Evolutionary conservation across 805 yeast genomes (phyloP).

Genomic region (Sugiyamaella boreocaroliniensis): DNA sequence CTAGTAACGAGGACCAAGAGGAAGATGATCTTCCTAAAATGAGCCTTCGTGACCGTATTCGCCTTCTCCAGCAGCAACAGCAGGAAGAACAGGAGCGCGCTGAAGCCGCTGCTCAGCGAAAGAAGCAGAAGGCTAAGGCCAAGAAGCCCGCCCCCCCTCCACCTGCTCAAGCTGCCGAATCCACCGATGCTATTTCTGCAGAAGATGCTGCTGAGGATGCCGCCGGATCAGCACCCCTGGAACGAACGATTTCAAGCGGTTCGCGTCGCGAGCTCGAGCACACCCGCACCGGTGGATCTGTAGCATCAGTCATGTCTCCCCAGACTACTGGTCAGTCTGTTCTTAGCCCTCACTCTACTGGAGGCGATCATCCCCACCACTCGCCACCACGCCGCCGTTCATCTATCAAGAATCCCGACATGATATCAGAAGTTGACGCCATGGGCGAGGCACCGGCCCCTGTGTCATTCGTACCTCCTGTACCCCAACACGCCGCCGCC

Average conservation of each 20-base stretch:
- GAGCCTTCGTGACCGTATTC: constrained; percentile 82
- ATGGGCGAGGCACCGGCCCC: too few relatives aligned
- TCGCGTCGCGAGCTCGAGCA: constrained; percentile 6
- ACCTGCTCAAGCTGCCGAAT: constrained; percentile 1
- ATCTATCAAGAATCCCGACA: neutral
- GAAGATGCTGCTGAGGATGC: neutral
- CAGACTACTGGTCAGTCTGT: neutral
- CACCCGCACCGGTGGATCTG: constrained; percentile 10
- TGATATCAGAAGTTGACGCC: neutral
- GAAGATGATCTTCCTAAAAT: constrained; percentile 64
- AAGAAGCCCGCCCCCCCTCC: constrained; percentile 19
- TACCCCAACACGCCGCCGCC: neutral
- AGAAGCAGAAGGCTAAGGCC: constrained; percentile 27
- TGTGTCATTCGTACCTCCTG: neutral
- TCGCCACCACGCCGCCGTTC: neutral
- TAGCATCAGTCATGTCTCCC: constrained; percentile 5
- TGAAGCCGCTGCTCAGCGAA: constrained; percentile 52
- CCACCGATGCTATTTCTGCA: neutral
- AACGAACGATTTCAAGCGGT: constrained; percentile 3
- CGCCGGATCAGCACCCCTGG: constrained; percentile 1
- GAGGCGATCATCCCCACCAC: neutral
- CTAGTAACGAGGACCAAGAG: constrained; percentile 12
- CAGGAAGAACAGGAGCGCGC: constrained; percentile 64
- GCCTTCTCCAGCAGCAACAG: constrained; percentile 73
- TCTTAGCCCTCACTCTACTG: constrained; percentile 1